Evolutionary conservation across 2,329 filamentous ascomycete species (phyloP).

Genomic region (Pseudogymnoascus pannorum): DNA sequence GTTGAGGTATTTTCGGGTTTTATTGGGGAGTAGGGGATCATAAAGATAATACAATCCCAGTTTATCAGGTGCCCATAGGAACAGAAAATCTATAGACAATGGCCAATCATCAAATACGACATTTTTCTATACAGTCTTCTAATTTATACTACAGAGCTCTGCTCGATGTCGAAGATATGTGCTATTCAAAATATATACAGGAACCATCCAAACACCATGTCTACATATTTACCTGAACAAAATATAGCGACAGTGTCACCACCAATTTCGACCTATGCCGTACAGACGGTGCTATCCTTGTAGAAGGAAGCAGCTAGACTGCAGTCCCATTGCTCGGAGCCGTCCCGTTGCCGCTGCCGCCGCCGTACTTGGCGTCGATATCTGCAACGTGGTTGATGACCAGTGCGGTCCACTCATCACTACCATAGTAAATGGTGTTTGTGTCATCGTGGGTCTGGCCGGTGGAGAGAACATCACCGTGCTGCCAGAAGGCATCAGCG

Average conservation of each 20-base stretch:
- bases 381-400: not conserved
- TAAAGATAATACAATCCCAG: not conserved
- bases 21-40: not conserved
- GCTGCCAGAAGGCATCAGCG: slow-evolving; percentile 28
- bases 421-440: slow-evolving; percentile 24
- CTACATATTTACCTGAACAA: not conserved
- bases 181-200: not conserved
- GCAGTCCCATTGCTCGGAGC: not conserved
- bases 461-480: slow-evolving; percentile 21
- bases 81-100: not conserved
- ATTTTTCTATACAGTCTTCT: not conserved
- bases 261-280: too few species aligned
- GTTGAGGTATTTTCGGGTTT: not conserved
- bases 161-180: not conserved
- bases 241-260: not conserved
- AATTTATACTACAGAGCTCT: not conserved
- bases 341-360: not conserved
- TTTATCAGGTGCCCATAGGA: not conserved
- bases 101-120: not conserved
- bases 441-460: slow-evolving; percentile 24
- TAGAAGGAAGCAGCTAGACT: not conserved
- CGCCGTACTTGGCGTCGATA: not conserved
- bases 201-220: not conserved
- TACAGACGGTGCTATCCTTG: not conserved
- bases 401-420: slow-evolving; percentile 18